These are phyloP conservation scores for Xylaria bambusicola DNA, from an alignment of 495 filamentous ascomycete genomes.

Conservation along the genomic window DNA sequence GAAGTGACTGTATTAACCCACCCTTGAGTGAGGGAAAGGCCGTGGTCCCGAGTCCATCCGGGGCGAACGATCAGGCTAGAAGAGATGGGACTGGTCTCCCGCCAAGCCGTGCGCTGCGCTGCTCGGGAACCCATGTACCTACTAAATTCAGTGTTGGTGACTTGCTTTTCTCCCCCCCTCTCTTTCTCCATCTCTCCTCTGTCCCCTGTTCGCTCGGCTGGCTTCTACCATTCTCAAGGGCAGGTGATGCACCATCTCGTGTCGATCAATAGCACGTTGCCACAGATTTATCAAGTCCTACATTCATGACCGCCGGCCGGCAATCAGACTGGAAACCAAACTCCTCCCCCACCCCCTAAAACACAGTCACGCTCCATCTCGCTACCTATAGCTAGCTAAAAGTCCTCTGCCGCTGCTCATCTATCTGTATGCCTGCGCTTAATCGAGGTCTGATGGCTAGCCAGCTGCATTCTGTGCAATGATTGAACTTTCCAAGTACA, in stretches of 20 bases:
- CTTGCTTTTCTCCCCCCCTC: not conserved
- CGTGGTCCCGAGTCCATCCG: conserved; percentile 11
- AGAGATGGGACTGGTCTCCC: not conserved
- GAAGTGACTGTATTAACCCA: too few species aligned
- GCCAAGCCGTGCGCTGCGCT: conserved; percentile 12
- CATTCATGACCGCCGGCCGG: conserved; percentile 4
- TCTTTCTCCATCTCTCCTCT: not conserved
- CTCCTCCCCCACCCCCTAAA: too few species aligned
- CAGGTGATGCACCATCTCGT: not conserved
- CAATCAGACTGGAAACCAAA: too few species aligned
- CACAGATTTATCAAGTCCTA: conserved; percentile 9
- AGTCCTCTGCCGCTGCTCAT: not conserved
- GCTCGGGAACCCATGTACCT: not conserved
- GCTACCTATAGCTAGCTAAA: too few species aligned
- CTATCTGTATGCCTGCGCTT: too few species aligned
- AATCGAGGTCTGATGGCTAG: too few species aligned
- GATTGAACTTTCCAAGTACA: too few species aligned
- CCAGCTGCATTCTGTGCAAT: too few species aligned
- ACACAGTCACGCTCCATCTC: not conserved
- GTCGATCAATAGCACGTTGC: not conserved
- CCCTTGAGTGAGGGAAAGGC: not conserved
- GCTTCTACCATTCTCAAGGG: not conserved
- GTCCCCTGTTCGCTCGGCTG: not conserved
- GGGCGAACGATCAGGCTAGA: conserved; percentile 7
- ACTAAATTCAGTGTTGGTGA: not conserved